These are phyloP conservation scores for Hyaloscypha hepaticicola DNA, from an alignment of 495 filamentous ascomycete genomes.

Conservation along the genomic window DNA sequence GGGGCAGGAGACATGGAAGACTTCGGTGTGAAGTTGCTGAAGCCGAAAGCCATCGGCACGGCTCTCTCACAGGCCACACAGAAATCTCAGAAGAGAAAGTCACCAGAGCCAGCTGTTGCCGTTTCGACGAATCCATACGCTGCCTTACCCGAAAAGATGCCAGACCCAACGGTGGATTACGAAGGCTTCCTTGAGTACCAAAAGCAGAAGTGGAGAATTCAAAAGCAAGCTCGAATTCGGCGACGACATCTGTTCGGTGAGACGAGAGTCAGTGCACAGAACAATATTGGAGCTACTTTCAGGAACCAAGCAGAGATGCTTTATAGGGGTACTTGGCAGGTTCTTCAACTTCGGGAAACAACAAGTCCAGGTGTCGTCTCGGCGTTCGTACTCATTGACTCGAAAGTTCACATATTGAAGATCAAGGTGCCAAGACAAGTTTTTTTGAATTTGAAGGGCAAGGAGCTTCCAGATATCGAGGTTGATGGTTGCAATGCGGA, in stretches of 20 bases:
- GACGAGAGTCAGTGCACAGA: slow-evolving; percentile 61
- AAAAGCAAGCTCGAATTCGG: slow-evolving; percentile 85
- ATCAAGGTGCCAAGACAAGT: slow-evolving; percentile 86
- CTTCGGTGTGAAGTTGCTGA: slow-evolving; percentile 62
- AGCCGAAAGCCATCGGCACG: slow-evolving; percentile 66
- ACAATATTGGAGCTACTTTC: slow-evolving; percentile 83
- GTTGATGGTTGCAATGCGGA: slow-evolving; percentile 83
- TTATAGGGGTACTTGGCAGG: slow-evolving; percentile 90
- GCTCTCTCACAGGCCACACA: slow-evolving; percentile 50
- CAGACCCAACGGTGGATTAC: slow-evolving; percentile 83
- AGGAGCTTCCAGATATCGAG: slow-evolving; percentile 85
- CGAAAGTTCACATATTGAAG: slow-evolving; percentile 82
- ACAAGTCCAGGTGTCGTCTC: slow-evolving; percentile 80
- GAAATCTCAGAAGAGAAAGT: slow-evolving; percentile 79
- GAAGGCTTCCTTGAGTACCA: slow-evolving; percentile 88
- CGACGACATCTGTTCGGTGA: slow-evolving; percentile 93
- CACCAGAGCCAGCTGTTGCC: slow-evolving; percentile 55
- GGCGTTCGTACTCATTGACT: slow-evolving; percentile 90
- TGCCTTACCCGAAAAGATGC: slow-evolving; percentile 81
- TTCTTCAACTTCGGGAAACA: slow-evolving; percentile 81
- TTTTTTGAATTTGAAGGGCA: slow-evolving; percentile 85
- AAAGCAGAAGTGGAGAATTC: slow-evolving; percentile 98
- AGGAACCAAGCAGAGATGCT: slow-evolving; percentile 85
- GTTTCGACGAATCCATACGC: slow-evolving; percentile 77
- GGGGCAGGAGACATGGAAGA: slow-evolving; percentile 78